Evolutionary conservation across 2,329 filamentous ascomycete species (phyloP).

Genomic region (Pseudocercospora macadamiae): DNA sequence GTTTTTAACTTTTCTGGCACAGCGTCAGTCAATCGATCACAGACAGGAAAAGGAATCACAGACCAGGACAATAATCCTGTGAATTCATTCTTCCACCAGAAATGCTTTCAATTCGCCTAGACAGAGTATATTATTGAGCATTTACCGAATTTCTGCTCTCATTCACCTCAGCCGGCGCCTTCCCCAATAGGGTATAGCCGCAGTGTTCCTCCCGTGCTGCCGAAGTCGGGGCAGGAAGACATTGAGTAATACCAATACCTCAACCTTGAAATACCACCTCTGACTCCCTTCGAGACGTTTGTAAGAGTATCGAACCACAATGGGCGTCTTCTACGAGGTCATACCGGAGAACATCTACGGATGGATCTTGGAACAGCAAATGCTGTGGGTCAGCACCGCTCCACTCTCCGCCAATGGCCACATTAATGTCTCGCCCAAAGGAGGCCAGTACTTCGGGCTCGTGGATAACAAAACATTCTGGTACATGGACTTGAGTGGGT

Average conservation of each 20-base stretch:
- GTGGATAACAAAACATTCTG: constrained; percentile 45
- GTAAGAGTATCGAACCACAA: no score
- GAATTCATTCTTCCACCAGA: no score
- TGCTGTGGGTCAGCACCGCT: constrained; percentile 49
- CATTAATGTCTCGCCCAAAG: constrained; percentile 52
- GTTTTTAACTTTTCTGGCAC: no score
- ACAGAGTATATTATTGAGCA: no score
- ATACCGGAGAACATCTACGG: constrained; percentile 43
- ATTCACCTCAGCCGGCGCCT: no score
- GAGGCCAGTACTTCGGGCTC: constrained; percentile 48
- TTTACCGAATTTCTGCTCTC: no score
- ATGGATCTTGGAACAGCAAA: constrained; percentile 50
- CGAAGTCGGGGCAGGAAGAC: neutral
- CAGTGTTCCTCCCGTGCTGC: neutral
- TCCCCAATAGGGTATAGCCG: neutral
- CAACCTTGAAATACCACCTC: neutral
- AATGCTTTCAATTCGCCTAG: no score
- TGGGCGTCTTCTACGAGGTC: constrained; percentile 50
- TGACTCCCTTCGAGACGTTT: no score
- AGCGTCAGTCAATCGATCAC: no score
- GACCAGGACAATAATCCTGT: no score
- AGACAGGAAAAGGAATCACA: no score
- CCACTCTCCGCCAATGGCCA: constrained; percentile 46
- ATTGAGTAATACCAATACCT: neutral
- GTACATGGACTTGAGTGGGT: constrained; percentile 50